Base-by-base conservation (phyloP, 1,284 basidiomycete genomes). In the Irpex lacteus region DNA sequence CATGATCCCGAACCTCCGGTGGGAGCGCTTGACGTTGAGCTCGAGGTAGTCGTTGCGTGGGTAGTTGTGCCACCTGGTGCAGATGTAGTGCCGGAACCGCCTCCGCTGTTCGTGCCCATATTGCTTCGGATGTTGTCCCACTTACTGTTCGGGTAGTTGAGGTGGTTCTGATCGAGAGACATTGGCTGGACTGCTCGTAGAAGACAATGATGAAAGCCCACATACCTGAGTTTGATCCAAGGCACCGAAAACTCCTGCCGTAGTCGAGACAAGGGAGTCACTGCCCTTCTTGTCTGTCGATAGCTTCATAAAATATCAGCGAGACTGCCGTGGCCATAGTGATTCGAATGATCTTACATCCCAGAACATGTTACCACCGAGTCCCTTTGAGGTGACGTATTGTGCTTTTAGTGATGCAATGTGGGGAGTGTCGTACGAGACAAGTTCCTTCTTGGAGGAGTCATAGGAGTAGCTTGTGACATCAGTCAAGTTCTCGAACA, bases 331-430 rank as follows among this genome's bases (percentile, higher is more conserved):
- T 34, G 2, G 54, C 11, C 54, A 56, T 53, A 13, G 8, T 9
- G 11, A 18, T 56, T 18, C 8, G 34, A 19, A 52, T 26, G 15
- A 6, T 79, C 79, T 73, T 72, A 84, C 85, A 72, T 89, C 90
- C 91, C 91, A 94, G 78, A 87, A 94, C 91, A 94, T 92, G 49
- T 85, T 85, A 1, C 92, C 92, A 15, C 84, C 90, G 47, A 94
- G 80, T 3, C 84, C 83, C 21, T 88, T 83, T 21, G 79, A 73
- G 58, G 80, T 77, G 68, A 95, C 87, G 71, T 95, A 97, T 63
- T 90, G 80, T 2, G 89, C 86, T 78, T 98, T 98, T 68, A 85
- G 75, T 36, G 77, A 78, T 50, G 88, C 88, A 67, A 95, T 89
- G 66, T 86, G 78, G 2, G 90, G 90, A 0, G 88, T 89, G 72